Evolutionary conservation across 2,329 filamentous ascomycete genomes (phyloP), one percentile per base, ranked within the genome.

Genomic region (Exophiala oligosperma): DNA sequence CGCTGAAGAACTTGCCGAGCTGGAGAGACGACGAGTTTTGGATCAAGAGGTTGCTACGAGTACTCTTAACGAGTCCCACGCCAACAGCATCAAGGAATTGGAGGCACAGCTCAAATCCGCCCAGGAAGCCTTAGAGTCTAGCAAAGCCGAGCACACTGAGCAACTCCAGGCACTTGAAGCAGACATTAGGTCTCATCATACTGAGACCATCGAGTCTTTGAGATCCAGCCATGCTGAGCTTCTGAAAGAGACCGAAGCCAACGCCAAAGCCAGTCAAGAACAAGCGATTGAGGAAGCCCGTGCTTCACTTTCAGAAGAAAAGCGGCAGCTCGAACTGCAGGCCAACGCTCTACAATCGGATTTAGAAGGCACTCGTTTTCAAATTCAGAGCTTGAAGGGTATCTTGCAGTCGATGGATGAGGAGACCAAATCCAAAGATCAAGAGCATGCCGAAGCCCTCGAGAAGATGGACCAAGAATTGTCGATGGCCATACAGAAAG

Each of bases 261-360:
- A 51, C 23, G 29, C 52, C 8, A 49, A 61, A 17, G 43, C 48
- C 3, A 37, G 7, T 26, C 53, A 52, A 7, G 57, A 60, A 8
- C 28, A 55, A 29, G 57, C 62, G 2, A 49, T 61, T 2, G 54
- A 59, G 24, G 57, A 62, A n/a, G 21, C 57, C 35, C 52, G 52
- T 17, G 50, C 59, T 40, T 51, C 32, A 21, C 65, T 74, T 4
- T 56, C 54, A 9, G 71, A 73, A 51, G 67, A 69, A 12, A 70
- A 69, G 41, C 70, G 69, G 29, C 68, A 69, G 32, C 57, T 71
- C n/a, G 72, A 76, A 35, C 69, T 74, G 11, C 68, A 69, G 35
- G 64, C 65, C 17, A 69, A 65, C 32, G 69, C 72, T 7, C 69
- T 72, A 9, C 70, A 73, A 53, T 65, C 69, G 11, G 68, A 64